Conservation (phyloP, 805 yeast genomes). For the Saccharomycopsis sp. region DNA sequence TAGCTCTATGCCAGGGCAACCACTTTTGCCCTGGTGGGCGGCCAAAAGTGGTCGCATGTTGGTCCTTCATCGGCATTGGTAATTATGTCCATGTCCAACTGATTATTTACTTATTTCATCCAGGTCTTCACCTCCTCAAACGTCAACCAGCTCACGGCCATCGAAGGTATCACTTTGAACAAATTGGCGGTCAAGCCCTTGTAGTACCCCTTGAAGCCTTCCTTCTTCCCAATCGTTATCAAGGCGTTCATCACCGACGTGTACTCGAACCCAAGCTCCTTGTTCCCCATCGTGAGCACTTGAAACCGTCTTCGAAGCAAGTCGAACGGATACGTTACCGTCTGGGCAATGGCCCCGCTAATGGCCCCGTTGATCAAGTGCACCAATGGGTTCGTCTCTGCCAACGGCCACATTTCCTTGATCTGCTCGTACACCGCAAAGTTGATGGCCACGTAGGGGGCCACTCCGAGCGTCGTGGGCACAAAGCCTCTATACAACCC, state of each 20-base stretch:
- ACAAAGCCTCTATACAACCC: conserved; percentile 78
- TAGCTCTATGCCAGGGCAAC: no score
- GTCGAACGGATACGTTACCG: conserved; percentile 86
- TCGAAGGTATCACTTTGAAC: conserved; percentile 85
- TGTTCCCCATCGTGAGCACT: conserved; percentile 71
- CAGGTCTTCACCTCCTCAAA: conserved; percentile 61
- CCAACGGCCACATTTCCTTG: conserved; percentile 41
- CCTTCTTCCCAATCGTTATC: conserved; percentile 53
- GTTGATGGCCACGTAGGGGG: conserved; percentile 91
- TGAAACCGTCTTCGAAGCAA: conserved; percentile 83
- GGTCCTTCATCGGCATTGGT: no score
- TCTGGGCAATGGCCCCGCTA: conserved; percentile 85
- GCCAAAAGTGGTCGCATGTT: no score
- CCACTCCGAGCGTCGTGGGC: conserved; percentile 92
- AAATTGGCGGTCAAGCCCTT: conserved; percentile 72
- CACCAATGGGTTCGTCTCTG: conserved; percentile 24
- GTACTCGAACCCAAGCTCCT: conserved; percentile 74
- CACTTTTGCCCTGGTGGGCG: no score
- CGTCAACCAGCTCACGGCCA: conserved; percentile 92
- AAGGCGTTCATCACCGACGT: conserved; percentile 70
- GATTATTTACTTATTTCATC: no score
- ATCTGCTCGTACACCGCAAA: conserved; percentile 82
- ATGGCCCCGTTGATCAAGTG: conserved; percentile 66
- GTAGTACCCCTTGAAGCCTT: conserved; percentile 67
- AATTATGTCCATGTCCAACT: no score